Evolutionary conservation across 1,139 yeast species (phyloP), one percentile per base, ranked within the genome.

Genomic region (Pneumocystis murina): DNA sequence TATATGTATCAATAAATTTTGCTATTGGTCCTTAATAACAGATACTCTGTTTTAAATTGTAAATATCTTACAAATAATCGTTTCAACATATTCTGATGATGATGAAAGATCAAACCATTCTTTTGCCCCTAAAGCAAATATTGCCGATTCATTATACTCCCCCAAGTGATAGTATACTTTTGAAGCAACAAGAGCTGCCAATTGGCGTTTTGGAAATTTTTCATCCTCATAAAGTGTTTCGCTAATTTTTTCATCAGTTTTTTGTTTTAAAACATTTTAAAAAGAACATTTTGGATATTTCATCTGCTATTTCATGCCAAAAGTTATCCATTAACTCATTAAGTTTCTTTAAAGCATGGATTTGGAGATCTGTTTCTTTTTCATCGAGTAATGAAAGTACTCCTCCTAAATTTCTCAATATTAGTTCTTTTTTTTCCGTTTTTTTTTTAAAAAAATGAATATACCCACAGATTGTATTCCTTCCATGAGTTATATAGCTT

Each of bases 301-400:
- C 85, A 75, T 92, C 94, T 67, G 98, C 96, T 66, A 94, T 87
- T 77, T 92, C 98, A 2, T 97, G 91, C 99, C 99, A 92, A 68
- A 89, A 80, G 74, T 88, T 91, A 76, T 90, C 96, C 64, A 90
- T 96, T 65, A 87, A 82, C 54, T 79, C 82, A 73, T 90, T 87
- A 69, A 92, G 82, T 39, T 95, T 85, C 67, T 84, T 79, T 72
- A 92, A 80, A 20, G 98, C 98, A 73, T 89, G 87, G 43, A 86
- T 79, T 75, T 90, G 92, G 69, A 94, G 82, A 64, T 82, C 77
- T 62, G 81, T 76, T 73, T 92, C 97, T 17, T 84, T 80, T 77
- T 94, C 98, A 68, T 84, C 83, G 72, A 92, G 80, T 69, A 92
- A 82, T 60, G 97, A 96, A 76, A 92, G 81, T 71, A 86, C 87